Evolutionary conservation across 1,284 basidiomycete genomes (phyloP).

Genomic region (Chiua sp.): DNA sequence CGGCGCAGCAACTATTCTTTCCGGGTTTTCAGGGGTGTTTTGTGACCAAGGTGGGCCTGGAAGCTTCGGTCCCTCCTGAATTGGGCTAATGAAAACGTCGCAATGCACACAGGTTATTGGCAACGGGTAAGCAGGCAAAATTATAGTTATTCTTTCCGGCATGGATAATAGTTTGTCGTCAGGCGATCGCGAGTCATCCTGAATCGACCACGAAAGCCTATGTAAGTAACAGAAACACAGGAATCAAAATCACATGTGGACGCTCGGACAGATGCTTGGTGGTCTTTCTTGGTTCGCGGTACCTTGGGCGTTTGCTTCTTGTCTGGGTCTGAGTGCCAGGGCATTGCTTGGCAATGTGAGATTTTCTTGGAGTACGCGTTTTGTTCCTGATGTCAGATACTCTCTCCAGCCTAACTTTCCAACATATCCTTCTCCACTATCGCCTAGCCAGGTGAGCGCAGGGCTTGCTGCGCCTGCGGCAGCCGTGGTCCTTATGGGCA

Average conservation of each 20-base stretch:
- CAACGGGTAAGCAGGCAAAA: constrained; percentile 44
- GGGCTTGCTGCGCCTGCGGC: constrained; percentile 61
- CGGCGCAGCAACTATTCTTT: constrained; percentile 50
- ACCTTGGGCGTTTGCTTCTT: constrained; percentile 62
- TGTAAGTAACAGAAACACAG: constrained; percentile 30
- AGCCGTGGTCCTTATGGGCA: constrained; percentile 56
- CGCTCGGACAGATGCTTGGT: constrained; percentile 52
- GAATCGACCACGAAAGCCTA: constrained; percentile 56
- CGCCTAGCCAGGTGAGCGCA: constrained; percentile 52
- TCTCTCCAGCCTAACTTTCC: constrained; percentile 51
- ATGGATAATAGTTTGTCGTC: not conserved
- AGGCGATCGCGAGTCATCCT: constrained; percentile 57
- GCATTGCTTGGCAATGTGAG: constrained; percentile 51
- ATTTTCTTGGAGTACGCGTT: not conserved
- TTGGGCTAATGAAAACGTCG: not conserved
- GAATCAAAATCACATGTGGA: not conserved
- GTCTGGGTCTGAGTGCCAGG: constrained; percentile 59
- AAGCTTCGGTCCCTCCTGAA: not conserved
- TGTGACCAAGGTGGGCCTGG: constrained; percentile 50
- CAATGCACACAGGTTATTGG: constrained; percentile 47
- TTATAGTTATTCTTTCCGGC: not conserved
- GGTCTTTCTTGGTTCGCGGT: constrained; percentile 69
- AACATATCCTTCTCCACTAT: constrained; percentile 57
- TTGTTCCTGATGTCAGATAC: not conserved
- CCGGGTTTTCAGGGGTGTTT: constrained; percentile 54